Evolutionary conservation across 2,329 filamentous ascomycete species (phyloP), one percentile per base, ranked within the genome.

Genomic region (Paecilomyces sp.): DNA sequence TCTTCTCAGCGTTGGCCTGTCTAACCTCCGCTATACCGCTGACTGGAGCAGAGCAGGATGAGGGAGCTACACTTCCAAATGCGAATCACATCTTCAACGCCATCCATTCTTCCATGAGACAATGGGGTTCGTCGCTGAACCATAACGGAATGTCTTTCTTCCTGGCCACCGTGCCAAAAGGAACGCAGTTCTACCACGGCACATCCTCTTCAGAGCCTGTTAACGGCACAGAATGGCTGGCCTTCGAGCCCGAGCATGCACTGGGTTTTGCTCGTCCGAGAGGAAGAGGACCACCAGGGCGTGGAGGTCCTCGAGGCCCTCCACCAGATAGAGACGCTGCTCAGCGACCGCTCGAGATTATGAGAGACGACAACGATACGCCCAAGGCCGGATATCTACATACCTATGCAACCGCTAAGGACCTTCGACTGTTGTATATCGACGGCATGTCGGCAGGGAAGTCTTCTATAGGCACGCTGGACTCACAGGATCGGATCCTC

Each of bases 71-170:
- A 18, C 36, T 24, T 53, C 51, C 51, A 15, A 87, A 89, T 70
- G 85, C 83, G 7, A 82, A 84, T 64, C 81, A 83, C 61, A 84
- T 91, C 59, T 91, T 91, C 80, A 91, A 91, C 68, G 81, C 87
- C n/a, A 77, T 91, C 18, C 85, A 91, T 64, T 85, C 85, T 8
- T 87, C 88, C 0, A 85, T 89, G 77, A 81, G 89, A 47, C 88
- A 91, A 77, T 92, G 87, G 84, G 88, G 87, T 1, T 89, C 87
- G 0, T 86, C 87, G 0, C 70, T 90, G 2, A 82, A 89, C 60
- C 89, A 92, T 72, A 92, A 92, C 69, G 89, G 89, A 58, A 87
- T 92, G 80, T 85, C 86, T 1, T 81, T 89, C 64, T 89, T 91
- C 66, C 78, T 88, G 0, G 88, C 83, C 0, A 82, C 80, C 0